phyloP scores from a whole-genome alignment of 352 stramenopile genomes.

The Globisporangium paroecandrum region DNA sequence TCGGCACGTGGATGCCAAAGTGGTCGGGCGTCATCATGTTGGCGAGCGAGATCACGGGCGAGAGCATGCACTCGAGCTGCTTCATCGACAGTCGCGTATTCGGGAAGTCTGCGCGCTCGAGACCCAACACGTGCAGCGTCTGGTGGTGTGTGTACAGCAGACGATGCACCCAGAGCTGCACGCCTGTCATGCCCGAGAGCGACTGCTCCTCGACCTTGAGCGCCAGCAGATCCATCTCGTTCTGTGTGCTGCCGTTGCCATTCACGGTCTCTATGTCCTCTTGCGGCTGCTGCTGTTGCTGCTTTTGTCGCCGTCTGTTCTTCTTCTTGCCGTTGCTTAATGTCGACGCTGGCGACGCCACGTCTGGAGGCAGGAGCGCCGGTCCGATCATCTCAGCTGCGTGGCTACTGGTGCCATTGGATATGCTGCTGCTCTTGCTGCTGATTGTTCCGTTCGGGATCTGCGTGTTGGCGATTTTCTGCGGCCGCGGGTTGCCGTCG shows the following conservation, averaged over 20 bases:
- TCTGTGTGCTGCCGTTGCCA: constrained; percentile 8
- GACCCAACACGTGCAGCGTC: constrained; percentile 42
- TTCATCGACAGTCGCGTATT: constrained; percentile 73
- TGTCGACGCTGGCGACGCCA: constrained; percentile 6
- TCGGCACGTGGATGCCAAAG: constrained; percentile 71
- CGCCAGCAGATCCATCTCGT: constrained; percentile 22
- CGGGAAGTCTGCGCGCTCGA: constrained; percentile 52
- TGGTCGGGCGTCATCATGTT: constrained; percentile 55
- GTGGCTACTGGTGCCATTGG: not conserved
- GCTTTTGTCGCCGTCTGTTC: constrained; percentile 10
- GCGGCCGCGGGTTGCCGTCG: constrained; percentile 36
- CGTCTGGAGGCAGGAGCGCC: not conserved
- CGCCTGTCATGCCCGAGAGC: constrained; percentile 55
- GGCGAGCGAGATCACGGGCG: constrained; percentile 53
- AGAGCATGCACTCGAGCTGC: constrained; percentile 63
- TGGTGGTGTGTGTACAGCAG: constrained; percentile 64
- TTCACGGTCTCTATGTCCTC: constrained; percentile 25
- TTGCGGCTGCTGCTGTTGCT: constrained; percentile 14
- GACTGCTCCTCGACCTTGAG: constrained; percentile 41
- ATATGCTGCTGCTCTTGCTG: not conserved
- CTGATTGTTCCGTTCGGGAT: not conserved
- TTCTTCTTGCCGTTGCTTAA: not conserved
- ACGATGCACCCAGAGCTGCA: constrained; percentile 69
- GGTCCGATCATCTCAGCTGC: constrained; percentile 1
- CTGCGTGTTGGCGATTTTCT: constrained; percentile 24